A percentile compares a stretch with the other conserved stretches of the same genome.
Evolutionary conservation across 225 moss, liverwort and hornwort genomes (phyloP).

Genomic region (Climacium dendroides): DNA sequence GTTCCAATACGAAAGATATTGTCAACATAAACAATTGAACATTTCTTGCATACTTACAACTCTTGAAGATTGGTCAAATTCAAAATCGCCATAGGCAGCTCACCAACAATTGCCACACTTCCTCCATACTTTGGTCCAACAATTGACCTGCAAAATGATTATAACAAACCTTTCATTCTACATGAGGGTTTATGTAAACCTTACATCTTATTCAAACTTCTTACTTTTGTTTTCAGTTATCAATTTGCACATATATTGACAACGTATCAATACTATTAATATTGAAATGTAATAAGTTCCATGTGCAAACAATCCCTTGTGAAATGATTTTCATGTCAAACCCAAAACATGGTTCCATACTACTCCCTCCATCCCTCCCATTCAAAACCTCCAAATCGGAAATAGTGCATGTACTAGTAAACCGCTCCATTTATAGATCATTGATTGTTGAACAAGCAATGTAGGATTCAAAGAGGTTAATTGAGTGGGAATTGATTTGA

Average conservation of each 20-base stretch:
- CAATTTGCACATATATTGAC: too few species aligned
- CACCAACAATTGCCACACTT: background rate
- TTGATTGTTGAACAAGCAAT: background rate
- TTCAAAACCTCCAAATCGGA: background rate
- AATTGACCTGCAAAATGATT: background rate
- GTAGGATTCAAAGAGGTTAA: background rate
- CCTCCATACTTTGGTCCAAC: background rate
- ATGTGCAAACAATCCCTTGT: background rate
- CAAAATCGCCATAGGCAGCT: background rate
- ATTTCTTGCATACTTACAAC: background rate
- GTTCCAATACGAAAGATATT: background rate
- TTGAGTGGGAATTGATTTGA: too few species aligned
- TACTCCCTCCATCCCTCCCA: rapidly evolving
- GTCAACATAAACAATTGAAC: background rate
- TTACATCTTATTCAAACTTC: background rate
- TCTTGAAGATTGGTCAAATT: slow-evolving; percentile 1
- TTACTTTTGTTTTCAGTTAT: background rate
- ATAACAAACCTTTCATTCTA: background rate
- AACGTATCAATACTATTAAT: background rate
- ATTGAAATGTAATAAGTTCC: too few species aligned
- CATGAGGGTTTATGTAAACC: background rate
- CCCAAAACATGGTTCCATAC: background rate
- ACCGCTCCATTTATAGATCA: background rate
- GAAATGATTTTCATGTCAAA: background rate
- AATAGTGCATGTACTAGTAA: background rate